phyloP scores from a whole-genome alignment of 176 grass and related monocot species.

The Chloris gayana region DNA sequence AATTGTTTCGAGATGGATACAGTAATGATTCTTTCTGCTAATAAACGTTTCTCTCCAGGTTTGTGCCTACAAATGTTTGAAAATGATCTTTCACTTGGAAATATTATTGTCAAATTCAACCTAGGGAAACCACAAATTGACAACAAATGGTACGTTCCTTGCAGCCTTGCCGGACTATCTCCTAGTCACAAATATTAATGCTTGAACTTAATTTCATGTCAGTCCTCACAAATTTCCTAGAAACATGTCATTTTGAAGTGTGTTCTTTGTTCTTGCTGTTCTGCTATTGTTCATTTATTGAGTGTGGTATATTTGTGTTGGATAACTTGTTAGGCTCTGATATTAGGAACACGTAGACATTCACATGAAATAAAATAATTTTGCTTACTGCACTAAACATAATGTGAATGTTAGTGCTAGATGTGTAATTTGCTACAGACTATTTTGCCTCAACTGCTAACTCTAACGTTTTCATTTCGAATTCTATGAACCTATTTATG shows the following conservation, averaged over 20 bases:
- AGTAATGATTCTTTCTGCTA: constrained; percentile 20
- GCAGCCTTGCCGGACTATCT: background rate
- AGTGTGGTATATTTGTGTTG: background rate
- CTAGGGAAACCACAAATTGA: constrained; percentile 81
- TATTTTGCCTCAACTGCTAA: background rate
- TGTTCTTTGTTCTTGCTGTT: background rate
- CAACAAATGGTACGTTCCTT: constrained; percentile 78
- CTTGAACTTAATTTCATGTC: background rate
- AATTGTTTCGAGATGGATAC: constrained; percentile 5
- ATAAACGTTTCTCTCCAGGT: constrained; percentile 55
- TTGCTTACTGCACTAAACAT: background rate
- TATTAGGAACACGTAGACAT: background rate
- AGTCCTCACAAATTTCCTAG: background rate
- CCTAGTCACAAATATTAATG: constrained; percentile 38
- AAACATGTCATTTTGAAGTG: background rate
- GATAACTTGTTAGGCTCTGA: background rate
- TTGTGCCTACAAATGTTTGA: constrained; percentile 88
- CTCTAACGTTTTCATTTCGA: too few relatives aligned
- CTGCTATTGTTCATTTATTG: background rate
- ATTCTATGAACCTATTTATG: too few relatives aligned
- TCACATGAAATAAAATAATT: background rate
- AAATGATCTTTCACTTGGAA: constrained; percentile 62
- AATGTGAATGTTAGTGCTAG: background rate
- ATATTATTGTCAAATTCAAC: constrained; percentile 66
- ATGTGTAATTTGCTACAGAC: background rate